Evolutionary conservation across 768 basidiomycete species (phyloP), one percentile per base, ranked within the genome.

Genomic region (Boletus speciosus): DNA sequence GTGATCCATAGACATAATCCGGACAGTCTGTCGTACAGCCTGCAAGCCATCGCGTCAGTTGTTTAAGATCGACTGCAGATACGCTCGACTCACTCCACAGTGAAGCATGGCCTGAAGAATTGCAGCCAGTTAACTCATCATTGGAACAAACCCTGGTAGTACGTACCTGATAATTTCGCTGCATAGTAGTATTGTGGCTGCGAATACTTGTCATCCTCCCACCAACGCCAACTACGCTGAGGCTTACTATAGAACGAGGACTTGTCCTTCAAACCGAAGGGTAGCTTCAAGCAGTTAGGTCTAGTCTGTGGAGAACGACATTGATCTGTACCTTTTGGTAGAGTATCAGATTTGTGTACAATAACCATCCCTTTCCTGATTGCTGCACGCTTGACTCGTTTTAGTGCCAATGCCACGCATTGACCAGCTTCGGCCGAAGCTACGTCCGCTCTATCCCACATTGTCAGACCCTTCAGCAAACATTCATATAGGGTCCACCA

Each of bases 321-420:
- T 35, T 31, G 10, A 4, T 11, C 56, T 72, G 50, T 62, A 88
- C 90, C 88, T 76, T 80, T 81, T 5, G 94, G 94, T 27, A 83
- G 86, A 7, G 73, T 73, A 11, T 96, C 93, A 2, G 84, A 81
- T 69, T 86, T 91, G 52, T 84, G 83, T 1, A 94, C 85, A 41
- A 98, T 74, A 3, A 97, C 91, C 95, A 96, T 95, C 12, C 95
- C 96, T 71, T 98, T 98, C 55, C 96, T 77, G 9, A 98, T 84
- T 21, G 85, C 82, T 8, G 84, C 80, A 50, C 91, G 76, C 51
- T 88, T 80, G 54, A 97, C 86, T 42, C 92, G 81, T 75, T 98
- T 99, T 29, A 99, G 72, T 4, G 96, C 97, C 50, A 97, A 76
- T 8, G 91, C 90, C 19, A 99, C 94, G 47, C 90, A 92, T 73